These are phyloP conservation scores for Puccinia polysora DNA, from an alignment of 1,284 basidiomycete genomes.

Conservation along the genomic window DNA sequence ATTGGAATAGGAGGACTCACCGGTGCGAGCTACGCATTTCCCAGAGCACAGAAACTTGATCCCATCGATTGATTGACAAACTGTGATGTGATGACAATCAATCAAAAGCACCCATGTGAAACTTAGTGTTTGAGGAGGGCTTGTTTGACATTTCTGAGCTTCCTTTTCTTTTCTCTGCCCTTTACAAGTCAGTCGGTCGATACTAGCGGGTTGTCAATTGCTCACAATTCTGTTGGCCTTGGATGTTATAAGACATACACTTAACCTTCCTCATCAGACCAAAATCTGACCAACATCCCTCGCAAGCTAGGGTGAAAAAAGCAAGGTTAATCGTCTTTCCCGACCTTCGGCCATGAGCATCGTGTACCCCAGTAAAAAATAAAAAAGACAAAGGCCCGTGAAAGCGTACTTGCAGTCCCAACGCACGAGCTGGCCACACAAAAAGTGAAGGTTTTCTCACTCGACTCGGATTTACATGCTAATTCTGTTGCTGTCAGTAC, in stretches of 20 bases:
- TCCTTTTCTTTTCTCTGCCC: too few relatives aligned
- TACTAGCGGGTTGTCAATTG: background rate
- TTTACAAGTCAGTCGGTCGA: too few relatives aligned
- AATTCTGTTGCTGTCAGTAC: constrained; percentile 15
- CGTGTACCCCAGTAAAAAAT: background rate
- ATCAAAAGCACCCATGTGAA: too few relatives aligned
- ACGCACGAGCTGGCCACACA: constrained; percentile 11
- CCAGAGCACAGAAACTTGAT: constrained; percentile 18
- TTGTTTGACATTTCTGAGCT: background rate
- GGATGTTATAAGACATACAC: constrained; percentile 24
- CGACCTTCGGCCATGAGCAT: background rate
- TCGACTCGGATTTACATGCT: constrained; percentile 5
- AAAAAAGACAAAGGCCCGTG: background rate
- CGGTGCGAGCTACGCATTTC: constrained; percentile 4
- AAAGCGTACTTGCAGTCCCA: constrained; percentile 21
- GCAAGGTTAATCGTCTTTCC: too few relatives aligned
- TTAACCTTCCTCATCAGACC: constrained; percentile 13
- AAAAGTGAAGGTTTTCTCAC: constrained; percentile 13
- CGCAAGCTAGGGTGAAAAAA: constrained; percentile 14
- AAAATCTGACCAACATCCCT: constrained; percentile 15
- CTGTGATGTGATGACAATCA: background rate
- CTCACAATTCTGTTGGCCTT: constrained; percentile 22
- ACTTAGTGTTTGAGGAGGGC: background rate
- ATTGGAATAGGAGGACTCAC: background rate
- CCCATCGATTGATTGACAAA: constrained; percentile 17